Conservation (phyloP, 2,329 filamentous ascomycete species). For the Exserohilum turcica region DNA sequence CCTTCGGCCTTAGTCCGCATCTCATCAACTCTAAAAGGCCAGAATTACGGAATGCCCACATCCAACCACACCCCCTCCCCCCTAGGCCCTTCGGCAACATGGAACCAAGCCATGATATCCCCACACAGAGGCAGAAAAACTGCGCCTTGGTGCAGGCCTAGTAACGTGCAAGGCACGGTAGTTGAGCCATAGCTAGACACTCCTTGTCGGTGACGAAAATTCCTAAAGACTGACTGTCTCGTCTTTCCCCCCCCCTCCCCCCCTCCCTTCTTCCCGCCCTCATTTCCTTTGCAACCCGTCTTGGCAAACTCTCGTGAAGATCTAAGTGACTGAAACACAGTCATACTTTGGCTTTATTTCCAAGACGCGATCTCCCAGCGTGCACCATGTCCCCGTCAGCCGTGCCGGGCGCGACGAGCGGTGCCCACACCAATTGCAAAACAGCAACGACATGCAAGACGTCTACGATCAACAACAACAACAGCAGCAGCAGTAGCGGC, state of each 20-base stretch:
- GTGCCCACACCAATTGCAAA: conserved; percentile 25
- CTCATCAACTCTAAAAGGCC: neutral
- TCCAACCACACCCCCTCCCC: too few relatives aligned
- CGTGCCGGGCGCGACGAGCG: conserved; percentile 7
- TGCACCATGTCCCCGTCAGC: neutral
- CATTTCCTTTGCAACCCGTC: neutral
- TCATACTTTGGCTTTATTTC: too few relatives aligned
- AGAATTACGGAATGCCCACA: too few relatives aligned
- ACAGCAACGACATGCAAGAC: conserved; percentile 26
- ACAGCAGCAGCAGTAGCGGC: too few relatives aligned
- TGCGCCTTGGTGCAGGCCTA: conserved; percentile 15
- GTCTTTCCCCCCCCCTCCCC: neutral
- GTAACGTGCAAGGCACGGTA: conserved; percentile 5
- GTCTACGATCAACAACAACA: too few relatives aligned
- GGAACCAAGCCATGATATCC: conserved; percentile 18
- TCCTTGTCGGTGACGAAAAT: conserved; percentile 2
- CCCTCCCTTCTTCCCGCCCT: neutral
- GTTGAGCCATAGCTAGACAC: neutral
- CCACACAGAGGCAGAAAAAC: conserved; percentile 7
- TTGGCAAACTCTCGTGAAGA: neutral
- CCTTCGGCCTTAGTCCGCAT: conserved; percentile 9
- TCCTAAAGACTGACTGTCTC: conserved; percentile 17
- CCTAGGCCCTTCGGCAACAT: conserved; percentile 15
- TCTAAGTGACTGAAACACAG: neutral
- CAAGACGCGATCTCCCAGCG: too few relatives aligned